phyloP scores from a whole-genome alignment of 2,329 filamentous ascomycete genomes.

The Pyrenophora tritici-repentis region DNA sequence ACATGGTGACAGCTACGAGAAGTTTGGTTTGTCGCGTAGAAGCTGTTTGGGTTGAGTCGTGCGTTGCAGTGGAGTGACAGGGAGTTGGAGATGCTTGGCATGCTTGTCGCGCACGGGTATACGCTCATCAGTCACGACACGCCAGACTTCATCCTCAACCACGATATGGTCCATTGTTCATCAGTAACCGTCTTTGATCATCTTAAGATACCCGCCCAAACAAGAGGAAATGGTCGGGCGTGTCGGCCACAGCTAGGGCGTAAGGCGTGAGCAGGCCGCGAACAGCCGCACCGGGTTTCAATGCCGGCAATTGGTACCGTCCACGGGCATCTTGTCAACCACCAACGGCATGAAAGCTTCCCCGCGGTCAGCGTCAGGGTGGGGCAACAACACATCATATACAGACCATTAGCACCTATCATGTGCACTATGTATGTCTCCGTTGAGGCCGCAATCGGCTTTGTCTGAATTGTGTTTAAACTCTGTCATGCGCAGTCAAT shows the following conservation, averaged over 20 bases:
- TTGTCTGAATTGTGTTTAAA: neutral
- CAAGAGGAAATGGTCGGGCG: too few species aligned
- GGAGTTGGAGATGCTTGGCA: neutral
- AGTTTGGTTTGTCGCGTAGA: too few species aligned
- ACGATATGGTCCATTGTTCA: neutral
- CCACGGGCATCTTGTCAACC: too few species aligned
- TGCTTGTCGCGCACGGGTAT: too few species aligned
- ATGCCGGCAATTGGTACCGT: too few species aligned
- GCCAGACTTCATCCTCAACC: neutral
- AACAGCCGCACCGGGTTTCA: too few species aligned
- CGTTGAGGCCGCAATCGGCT: neutral
- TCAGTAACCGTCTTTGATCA: too few species aligned
- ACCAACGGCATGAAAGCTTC: conserved; percentile 11
- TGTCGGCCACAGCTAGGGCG: too few species aligned
- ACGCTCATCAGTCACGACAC: neutral
- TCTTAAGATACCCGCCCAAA: too few species aligned
- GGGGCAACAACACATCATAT: too few species aligned
- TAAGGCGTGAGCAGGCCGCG: too few species aligned
- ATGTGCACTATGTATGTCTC: conserved; percentile 2
- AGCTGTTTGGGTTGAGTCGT: neutral
- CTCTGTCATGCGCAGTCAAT: neutral
- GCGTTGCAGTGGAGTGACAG: neutral
- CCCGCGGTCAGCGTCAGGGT: conserved; percentile 17
- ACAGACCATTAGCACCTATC: neutral
- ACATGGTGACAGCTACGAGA: too few species aligned